These are phyloP conservation scores for Iris macrosiphon DNA, from an alignment of 106 monocot genomes.

Conservation along the genomic window DNA sequence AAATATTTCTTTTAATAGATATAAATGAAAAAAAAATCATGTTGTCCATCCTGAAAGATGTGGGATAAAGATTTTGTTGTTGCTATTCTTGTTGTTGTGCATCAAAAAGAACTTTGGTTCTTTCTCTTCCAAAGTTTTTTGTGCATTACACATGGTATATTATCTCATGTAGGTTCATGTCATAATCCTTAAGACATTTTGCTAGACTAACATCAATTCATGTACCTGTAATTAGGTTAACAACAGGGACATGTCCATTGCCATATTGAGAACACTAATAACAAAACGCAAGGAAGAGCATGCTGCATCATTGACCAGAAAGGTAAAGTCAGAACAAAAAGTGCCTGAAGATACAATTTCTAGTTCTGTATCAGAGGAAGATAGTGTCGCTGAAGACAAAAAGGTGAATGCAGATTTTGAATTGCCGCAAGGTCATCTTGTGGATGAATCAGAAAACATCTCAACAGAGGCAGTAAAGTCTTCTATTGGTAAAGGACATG, in stretches of 20 bases:
- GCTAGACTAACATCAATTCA: no score
- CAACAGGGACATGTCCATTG: conserved; percentile 86
- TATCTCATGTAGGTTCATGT: no score
- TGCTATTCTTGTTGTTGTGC: no score
- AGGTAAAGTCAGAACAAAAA: conserved; percentile 26
- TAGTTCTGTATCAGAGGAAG: conserved; percentile 12
- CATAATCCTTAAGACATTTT: no score
- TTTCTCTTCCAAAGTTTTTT: no score
- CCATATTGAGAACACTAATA: conserved; percentile 56
- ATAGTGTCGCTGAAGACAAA: conserved; percentile 12
- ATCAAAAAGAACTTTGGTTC: no score
- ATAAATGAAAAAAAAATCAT: no score
- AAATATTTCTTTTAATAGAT: no score
- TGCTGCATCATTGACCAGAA: conserved; percentile 39
- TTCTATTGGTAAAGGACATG: conserved; percentile 21
- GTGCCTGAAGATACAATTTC: conserved; percentile 9
- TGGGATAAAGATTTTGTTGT: no score
- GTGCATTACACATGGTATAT: no score
- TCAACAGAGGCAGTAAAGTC: conserved; percentile 12
- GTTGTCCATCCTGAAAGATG: no score
- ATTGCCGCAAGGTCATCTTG: conserved; percentile 1
- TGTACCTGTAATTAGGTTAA: conserved; percentile 41
- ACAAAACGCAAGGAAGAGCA: conserved; percentile 63
- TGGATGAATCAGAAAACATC: conserved; percentile 9
- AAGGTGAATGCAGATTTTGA: conserved; percentile 22